Base-by-base conservation (phyloP, 2,329 filamentous ascomycete genomes). In the Colletotrichum chlorophyti region DNA sequence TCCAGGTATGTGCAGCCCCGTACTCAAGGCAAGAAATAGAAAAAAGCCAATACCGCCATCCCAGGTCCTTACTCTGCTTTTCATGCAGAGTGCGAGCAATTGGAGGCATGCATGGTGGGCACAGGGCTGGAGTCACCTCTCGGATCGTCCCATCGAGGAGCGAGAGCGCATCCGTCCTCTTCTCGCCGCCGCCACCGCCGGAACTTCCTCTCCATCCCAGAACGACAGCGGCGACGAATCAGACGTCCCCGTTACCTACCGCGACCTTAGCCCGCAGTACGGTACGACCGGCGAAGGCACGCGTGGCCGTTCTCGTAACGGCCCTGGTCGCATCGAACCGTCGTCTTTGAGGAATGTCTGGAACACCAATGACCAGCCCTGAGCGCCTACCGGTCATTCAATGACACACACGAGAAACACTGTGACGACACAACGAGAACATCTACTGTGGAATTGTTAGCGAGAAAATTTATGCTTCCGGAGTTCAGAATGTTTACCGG, bases 1-100 rank as follows among this genome's bases (percentile, higher is more conserved):
- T 87, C 53, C 84, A 88, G 78, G 85, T 86, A 65, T 51, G 73
- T 63, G 10, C 8, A 9, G 15, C 2, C n/a, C n/a, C 7, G 15
- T 12, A 58, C n/a, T 5, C 26, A 2, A 14, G 7, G 11, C 9
- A 9, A 4, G 6, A 2, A 3, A 37, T 7, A 2, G 11, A n/a
- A 9, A n/a, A 10, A 35, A 21, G 11, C 46, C 45, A 27, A 55
- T 4, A 15, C 2, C 4, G 2, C 3, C 3, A 12, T 7, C 2
- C 11, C 19, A 62, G 60, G 48, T 63, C 17, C 37, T 53, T 3
- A 60, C 61, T 2, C 12, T 62, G 41, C 49, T 55, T 7, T 47
- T 53, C 26, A 53, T 42, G 32, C 50, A 61, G 32, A 58, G 48
- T 17, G 61, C 59, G 14, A 50, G 50, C 35, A 51, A 58, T 26